These are phyloP conservation scores for Amphirosellinia nigrospora DNA, from an alignment of 495 filamentous ascomycete genomes.

Conservation along the genomic window DNA sequence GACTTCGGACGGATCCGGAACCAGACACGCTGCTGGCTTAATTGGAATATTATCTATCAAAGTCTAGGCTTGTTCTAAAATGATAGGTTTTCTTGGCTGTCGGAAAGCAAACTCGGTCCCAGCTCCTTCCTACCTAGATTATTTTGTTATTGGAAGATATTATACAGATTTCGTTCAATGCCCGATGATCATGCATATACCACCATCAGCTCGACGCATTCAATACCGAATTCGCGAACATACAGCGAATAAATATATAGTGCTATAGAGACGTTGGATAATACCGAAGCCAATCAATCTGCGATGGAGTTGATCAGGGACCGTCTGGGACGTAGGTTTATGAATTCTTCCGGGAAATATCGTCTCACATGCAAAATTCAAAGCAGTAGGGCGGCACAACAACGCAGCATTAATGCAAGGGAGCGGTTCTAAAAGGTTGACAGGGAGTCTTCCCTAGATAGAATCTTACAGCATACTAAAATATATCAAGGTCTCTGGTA, in stretches of 20 bases:
- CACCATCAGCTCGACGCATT: not conserved
- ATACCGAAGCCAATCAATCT: not conserved
- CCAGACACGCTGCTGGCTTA: not conserved
- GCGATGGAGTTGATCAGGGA: not conserved
- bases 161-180: not conserved
- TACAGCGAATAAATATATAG: not conserved
- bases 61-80: slow-evolving; percentile 4
- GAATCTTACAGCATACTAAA: not conserved
- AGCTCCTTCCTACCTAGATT: not conserved
- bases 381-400: not conserved
- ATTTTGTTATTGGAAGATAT: not conserved
- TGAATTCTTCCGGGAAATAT: not conserved
- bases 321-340: not conserved
- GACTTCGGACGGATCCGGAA: slow-evolving; percentile 11
- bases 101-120: not conserved
- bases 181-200: not conserved
- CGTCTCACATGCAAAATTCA: not conserved
- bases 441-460: not conserved
- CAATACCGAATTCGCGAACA: not conserved
- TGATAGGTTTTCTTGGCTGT: not conserved
- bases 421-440: not conserved
- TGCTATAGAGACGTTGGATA: not conserved
- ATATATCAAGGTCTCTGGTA: no score
- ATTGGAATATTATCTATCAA: not conserved
- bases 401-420: not conserved